Conservation (phyloP, 805 yeast genomes). For the Kodamaea kaohsiungensis region DNA sequence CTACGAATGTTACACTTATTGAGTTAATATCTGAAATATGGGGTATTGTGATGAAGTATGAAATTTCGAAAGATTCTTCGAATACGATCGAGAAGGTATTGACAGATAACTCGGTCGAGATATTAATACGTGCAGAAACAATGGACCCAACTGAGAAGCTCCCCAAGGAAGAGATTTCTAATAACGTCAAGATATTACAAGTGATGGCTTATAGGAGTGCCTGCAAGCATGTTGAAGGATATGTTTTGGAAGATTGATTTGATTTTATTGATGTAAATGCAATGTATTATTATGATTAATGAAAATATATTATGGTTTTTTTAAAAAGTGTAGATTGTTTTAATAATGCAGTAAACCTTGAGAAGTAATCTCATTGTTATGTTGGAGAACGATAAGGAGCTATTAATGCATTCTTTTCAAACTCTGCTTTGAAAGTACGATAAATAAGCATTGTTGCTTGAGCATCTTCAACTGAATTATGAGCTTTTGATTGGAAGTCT, state of each 20-base stretch:
- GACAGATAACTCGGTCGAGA: constrained; percentile 6
- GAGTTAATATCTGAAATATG: constrained; percentile 30
- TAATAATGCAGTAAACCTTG: background rate
- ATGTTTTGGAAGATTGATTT: constrained; percentile 32
- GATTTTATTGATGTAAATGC: background rate
- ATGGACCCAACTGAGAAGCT: constrained; percentile 3
- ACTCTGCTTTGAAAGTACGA: constrained; percentile 58
- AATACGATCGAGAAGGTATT: constrained; percentile 19
- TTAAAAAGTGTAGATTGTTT: background rate
- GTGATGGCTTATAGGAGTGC: constrained; percentile 40
- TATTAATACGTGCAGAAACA: background rate
- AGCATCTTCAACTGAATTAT: constrained; percentile 91
- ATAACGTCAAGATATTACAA: constrained; percentile 22
- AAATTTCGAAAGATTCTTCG: constrained; percentile 3
- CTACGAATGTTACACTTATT: constrained; percentile 28
- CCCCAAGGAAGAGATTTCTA: constrained; percentile 1
- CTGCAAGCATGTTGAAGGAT: constrained; percentile 37
- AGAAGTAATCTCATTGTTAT: too few relatives aligned
- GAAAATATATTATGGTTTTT: background rate
- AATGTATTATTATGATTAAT: constrained; percentile 1
- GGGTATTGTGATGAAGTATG: constrained; percentile 13
- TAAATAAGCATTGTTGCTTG: constrained; percentile 83
- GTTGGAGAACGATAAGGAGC: background rate
- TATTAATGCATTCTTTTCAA: constrained; percentile 20
- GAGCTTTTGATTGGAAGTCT: constrained; percentile 72